These are phyloP conservation scores for Eragrostis curvula DNA, from an alignment of 176 grass and related monocot genomes.

Conservation along the genomic window DNA sequence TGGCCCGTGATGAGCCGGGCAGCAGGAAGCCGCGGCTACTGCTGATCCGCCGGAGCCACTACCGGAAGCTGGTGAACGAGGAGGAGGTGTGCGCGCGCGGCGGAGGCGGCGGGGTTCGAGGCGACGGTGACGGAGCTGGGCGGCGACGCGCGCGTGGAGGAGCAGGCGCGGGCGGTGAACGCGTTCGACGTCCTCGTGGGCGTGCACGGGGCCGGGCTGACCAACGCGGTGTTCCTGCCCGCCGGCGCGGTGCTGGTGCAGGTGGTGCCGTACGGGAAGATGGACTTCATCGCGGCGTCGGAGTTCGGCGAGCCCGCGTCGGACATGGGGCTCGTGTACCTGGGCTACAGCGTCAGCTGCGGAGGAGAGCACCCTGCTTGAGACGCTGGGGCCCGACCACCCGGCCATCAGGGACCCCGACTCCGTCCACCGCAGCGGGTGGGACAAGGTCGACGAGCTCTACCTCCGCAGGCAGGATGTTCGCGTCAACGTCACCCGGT, in stretches of 20 bases:
- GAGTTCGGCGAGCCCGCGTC: slow-evolving; percentile 15
- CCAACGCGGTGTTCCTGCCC: slow-evolving; percentile 77
- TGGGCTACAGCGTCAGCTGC: neutral
- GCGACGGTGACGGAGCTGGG: neutral
- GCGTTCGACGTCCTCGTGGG: slow-evolving; percentile 76
- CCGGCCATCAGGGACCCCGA: neutral
- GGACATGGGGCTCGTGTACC: neutral
- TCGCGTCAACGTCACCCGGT: neutral
- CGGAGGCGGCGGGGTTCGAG: slow-evolving; percentile 17
- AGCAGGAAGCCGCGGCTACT: neutral
- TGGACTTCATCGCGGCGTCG: slow-evolving; percentile 31
- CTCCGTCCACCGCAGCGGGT: neutral
- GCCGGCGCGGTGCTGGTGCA: slow-evolving; percentile 64
- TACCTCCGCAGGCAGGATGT: neutral
- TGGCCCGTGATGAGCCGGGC: neutral
- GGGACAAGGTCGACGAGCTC: neutral
- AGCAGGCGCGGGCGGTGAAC: slow-evolving; percentile 17
- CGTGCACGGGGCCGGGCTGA: slow-evolving; percentile 76
- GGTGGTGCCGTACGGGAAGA: slow-evolving; percentile 72
- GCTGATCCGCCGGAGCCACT: neutral
- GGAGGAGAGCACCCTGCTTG: neutral
- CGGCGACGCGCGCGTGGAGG: neutral
- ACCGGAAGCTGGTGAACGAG: slow-evolving; percentile 8
- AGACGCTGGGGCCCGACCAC: neutral
- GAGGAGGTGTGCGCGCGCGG: neutral